A percentile compares a stretch with the other conserved stretches of the same genome.
Evolutionary conservation across 139 green algal species (phyloP).

Genomic region (Haematococcus lacustris): DNA sequence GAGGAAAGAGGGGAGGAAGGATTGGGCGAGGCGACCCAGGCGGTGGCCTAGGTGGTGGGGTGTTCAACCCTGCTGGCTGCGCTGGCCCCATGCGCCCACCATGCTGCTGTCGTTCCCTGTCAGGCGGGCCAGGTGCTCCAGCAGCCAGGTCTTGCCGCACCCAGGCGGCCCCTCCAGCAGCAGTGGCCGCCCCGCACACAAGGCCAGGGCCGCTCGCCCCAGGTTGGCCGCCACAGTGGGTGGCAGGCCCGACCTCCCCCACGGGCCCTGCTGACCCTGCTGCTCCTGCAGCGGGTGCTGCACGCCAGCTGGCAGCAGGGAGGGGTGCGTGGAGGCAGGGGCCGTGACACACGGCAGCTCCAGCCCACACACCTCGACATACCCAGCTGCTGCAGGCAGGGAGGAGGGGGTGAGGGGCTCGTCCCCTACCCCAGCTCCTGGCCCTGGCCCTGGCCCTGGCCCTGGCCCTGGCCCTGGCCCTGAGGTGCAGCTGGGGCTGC

Average conservation of each 20-base stretch:
- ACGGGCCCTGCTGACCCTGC: too few species aligned
- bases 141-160: conserved; percentile 77
- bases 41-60: too few species aligned
- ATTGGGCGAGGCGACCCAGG: background rate
- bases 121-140: conserved; percentile 63
- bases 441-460: too few species aligned
- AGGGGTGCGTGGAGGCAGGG: background rate
- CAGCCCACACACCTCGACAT: conserved; percentile 51
- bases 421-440: too few species aligned
- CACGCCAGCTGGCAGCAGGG: background rate
- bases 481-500: too few species aligned
- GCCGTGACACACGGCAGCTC: conserved; percentile 30
- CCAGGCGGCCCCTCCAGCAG: conserved; percentile 86
- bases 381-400: conserved; percentile 26
- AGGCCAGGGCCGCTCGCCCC: conserved; percentile 58
- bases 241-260: conserved; percentile 41
- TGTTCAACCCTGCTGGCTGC: background rate
- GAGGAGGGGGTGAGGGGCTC: background rate
- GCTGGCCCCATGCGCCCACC: background rate
- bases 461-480: too few species aligned
- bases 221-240: conserved; percentile 43
- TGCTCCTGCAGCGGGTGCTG: too few species aligned
- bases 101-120: conserved; percentile 60
- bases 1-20: background rate
- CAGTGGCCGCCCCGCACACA: conserved; percentile 69